These are phyloP conservation scores for Phyllosticta ampelicida DNA, from an alignment of 2,329 filamentous ascomycete species.

Conservation along the genomic window DNA sequence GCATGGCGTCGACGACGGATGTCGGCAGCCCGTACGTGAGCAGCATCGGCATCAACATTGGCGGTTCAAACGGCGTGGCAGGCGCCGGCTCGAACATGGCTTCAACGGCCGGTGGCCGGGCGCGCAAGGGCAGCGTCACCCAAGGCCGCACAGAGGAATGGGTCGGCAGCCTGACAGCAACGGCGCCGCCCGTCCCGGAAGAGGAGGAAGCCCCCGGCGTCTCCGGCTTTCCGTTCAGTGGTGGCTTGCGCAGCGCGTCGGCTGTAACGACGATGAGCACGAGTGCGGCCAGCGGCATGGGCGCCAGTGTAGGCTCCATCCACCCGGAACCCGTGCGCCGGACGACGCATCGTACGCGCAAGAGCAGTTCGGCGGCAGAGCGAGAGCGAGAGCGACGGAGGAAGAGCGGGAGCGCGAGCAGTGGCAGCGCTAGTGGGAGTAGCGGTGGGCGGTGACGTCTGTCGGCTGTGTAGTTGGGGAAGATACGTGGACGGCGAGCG, in stretches of 20 bases:
- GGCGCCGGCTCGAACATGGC: background rate
- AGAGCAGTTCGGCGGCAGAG: background rate
- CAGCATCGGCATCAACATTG: background rate
- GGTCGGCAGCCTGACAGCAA: background rate
- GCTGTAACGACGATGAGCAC: background rate
- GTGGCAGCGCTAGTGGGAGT: background rate
- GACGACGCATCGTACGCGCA: background rate
- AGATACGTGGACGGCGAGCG: too few species aligned
- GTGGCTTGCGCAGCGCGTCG: background rate
- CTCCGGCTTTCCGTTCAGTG: background rate
- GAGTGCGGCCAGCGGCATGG: background rate
- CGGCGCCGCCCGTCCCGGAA: background rate
- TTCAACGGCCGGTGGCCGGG: background rate
- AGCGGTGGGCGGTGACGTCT: background rate
- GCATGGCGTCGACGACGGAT: background rate
- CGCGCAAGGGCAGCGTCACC: background rate
- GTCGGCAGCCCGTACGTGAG: slow-evolving; percentile 1
- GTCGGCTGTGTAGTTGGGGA: too few species aligned
- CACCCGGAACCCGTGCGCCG: background rate
- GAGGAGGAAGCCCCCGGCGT: background rate
- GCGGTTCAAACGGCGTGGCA: background rate
- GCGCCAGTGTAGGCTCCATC: background rate
- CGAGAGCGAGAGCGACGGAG: background rate
- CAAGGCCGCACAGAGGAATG: background rate
- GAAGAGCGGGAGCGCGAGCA: background rate